Conservation (phyloP, 2,329 filamentous ascomycete genomes). For the Fusarium miscanthi region DNA sequence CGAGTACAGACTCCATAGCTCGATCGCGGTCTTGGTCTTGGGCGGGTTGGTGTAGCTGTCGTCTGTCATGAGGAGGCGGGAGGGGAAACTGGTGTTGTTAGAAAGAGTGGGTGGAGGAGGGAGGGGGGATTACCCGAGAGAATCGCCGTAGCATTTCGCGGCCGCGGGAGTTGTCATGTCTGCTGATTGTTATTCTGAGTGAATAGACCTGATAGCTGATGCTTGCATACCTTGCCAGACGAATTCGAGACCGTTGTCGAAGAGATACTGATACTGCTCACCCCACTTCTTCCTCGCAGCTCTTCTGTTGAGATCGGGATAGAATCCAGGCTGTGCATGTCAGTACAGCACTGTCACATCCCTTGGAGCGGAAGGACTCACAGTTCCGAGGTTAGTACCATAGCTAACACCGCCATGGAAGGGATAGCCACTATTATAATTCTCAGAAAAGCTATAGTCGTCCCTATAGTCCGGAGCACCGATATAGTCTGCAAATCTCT, state of each 20-base stretch:
- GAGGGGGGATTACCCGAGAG: neutral
- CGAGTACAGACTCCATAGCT: neutral
- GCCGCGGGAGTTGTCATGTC: constrained; percentile 2
- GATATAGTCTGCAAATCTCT: neutral
- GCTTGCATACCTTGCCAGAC: neutral
- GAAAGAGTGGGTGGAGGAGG: rapidly evolving
- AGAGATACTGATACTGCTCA: constrained; percentile 1
- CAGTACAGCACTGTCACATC: rapidly evolving
- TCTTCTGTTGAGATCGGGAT: neutral
- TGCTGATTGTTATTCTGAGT: neutral
- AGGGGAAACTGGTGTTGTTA: neutral
- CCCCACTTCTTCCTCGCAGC: constrained; percentile 1
- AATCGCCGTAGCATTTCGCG: neutral
- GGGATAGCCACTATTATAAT: neutral
- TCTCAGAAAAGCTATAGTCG: neutral
- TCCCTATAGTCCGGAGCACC: neutral
- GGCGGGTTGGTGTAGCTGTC: neutral
- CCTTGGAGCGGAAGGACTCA: rapidly evolving
- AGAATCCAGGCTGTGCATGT: neutral
- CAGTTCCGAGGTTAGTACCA: neutral
- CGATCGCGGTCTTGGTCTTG: constrained; percentile 2
- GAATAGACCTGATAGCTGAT: too few relatives aligned
- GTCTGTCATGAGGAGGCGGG: neutral
- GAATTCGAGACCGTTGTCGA: constrained; percentile 3
- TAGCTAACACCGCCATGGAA: constrained; percentile 4